phyloP scores from a whole-genome alignment of 805 yeast genomes.

The Saccharomyces eubayanus region DNA sequence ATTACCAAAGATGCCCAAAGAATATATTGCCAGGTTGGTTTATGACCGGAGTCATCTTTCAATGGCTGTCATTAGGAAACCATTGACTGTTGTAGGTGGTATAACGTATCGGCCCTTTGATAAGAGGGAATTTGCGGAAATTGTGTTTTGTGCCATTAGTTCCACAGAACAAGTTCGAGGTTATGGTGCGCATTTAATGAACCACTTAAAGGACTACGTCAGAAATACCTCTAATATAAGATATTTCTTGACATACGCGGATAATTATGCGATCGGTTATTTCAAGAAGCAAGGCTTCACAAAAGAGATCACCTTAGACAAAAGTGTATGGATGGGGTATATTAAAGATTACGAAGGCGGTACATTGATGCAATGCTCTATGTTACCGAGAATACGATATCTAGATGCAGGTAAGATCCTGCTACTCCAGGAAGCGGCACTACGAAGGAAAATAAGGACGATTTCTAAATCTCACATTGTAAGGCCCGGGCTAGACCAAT shows the following conservation, averaged over 20 bases:
- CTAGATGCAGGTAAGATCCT: constrained; percentile 81
- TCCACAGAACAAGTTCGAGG: constrained; percentile 97
- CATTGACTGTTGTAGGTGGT: constrained; percentile 94
- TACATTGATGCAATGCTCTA: constrained; percentile 92
- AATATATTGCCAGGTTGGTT: constrained; percentile 88
- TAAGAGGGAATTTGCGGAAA: constrained; percentile 87
- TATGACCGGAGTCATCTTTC: constrained; percentile 91
- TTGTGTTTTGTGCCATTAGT: constrained; percentile 95
- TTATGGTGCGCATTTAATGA: constrained; percentile 98
- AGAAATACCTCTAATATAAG: constrained; percentile 76
- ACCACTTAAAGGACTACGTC: constrained; percentile 93
- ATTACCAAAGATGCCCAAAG: constrained; percentile 97
- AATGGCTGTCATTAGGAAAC: constrained; percentile 91
- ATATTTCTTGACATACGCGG: constrained; percentile 91
- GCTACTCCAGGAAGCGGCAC: constrained; percentile 84
- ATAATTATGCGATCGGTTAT: constrained; percentile 97
- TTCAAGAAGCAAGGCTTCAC: constrained; percentile 98
- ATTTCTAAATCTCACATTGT: constrained; percentile 73
- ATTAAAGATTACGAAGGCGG: constrained; percentile 99
- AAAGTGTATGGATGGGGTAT: constrained; percentile 93
- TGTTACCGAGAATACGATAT: constrained; percentile 83
- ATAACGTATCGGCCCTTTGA: constrained; percentile 94
- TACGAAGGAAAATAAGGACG: constrained; percentile 71
- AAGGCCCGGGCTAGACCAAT: constrained; percentile 70
- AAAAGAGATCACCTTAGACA: constrained; percentile 82